Percentiles rank a stretch among this genome's conserved stretches.
Evolutionary conservation across 768 basidiomycete genomes (phyloP).

Genomic region (Gelatoporia subvermispora): DNA sequence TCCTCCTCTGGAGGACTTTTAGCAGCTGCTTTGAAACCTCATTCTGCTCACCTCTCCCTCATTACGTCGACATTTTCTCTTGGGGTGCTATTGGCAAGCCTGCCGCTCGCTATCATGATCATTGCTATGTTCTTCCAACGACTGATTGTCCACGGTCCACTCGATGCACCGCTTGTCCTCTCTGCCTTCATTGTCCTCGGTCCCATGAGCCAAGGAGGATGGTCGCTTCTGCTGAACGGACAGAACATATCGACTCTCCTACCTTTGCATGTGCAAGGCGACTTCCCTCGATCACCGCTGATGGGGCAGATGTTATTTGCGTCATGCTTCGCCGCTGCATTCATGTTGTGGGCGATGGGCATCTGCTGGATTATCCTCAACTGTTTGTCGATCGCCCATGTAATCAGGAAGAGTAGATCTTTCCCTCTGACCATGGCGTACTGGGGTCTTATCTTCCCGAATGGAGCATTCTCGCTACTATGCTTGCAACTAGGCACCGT

Average conservation of each 20-base stretch:
- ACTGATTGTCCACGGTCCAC: constrained; percentile 36
- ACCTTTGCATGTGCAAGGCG: constrained; percentile 24
- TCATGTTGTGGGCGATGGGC: constrained; percentile 49
- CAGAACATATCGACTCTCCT: constrained; percentile 31
- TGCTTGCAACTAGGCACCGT: constrained; percentile 45
- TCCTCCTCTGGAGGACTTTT: constrained; percentile 47
- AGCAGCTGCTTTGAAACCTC: constrained; percentile 31
- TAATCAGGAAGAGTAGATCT: constrained; percentile 22
- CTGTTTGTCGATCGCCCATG: constrained; percentile 32
- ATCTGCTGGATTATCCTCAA: constrained; percentile 46
- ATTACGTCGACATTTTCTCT: constrained; percentile 40
- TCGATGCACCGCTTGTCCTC: constrained; percentile 34
- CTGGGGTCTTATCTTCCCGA: constrained; percentile 57
- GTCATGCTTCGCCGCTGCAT: constrained; percentile 41
- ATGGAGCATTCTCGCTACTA: constrained; percentile 45
- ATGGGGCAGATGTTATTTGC: constrained; percentile 40
- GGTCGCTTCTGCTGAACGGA: constrained; percentile 39
- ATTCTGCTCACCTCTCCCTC: constrained; percentile 33
- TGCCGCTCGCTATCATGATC: constrained; percentile 44
- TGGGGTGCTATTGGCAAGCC: constrained; percentile 39
- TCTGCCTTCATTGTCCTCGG: constrained; percentile 47
- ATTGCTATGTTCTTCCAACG: constrained; percentile 43
- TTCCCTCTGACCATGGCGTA: constrained; percentile 42
- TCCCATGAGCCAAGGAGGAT: constrained; percentile 50
- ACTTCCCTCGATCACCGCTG: constrained; percentile 28